A percentile compares a stretch with the other conserved stretches of the same genome.
Conservation (phyloP, 2,329 filamentous ascomycete genomes). For the Penicillium sp. region DNA sequence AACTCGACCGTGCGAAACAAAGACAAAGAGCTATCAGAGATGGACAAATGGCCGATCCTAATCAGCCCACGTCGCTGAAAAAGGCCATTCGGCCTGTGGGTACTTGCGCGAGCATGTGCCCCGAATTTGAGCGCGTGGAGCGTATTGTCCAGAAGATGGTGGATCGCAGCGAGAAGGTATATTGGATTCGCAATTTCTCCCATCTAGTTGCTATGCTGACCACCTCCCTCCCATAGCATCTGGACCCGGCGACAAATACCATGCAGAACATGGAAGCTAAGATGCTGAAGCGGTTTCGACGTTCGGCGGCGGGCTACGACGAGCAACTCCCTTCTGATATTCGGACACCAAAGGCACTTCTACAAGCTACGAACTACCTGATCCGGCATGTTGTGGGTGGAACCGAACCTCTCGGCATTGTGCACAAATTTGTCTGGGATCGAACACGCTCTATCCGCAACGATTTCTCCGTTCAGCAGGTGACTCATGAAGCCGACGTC, state of each 20-base stretch:
- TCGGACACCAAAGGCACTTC: slow-evolving; percentile 60
- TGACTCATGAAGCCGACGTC: slow-evolving; percentile 63
- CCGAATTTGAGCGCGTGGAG: slow-evolving; percentile 67
- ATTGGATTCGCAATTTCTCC: neutral
- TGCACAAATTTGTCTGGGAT: slow-evolving; percentile 71
- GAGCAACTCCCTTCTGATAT: slow-evolving; percentile 69
- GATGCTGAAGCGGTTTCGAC: slow-evolving; percentile 69
- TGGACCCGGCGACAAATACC: slow-evolving; percentile 43
- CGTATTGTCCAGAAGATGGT: slow-evolving; percentile 68
- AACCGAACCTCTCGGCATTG: slow-evolving; percentile 55
- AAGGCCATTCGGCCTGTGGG: slow-evolving; percentile 68
- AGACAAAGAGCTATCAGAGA: slow-evolving; percentile 58
- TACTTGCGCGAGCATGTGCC: slow-evolving; percentile 68
- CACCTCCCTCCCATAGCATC: slow-evolving; percentile 32
- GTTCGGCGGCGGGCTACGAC: slow-evolving; percentile 67
- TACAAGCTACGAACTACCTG: slow-evolving; percentile 56
- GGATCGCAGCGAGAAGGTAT: slow-evolving; percentile 65
- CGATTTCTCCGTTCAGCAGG: slow-evolving; percentile 68
- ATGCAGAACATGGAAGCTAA: slow-evolving; percentile 46
- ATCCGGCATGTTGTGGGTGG: slow-evolving; percentile 60
- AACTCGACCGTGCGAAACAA: slow-evolving; percentile 57
- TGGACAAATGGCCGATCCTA: slow-evolving; percentile 64
- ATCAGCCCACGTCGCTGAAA: slow-evolving; percentile 63
- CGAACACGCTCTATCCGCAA: slow-evolving; percentile 68
- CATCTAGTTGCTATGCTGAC: slow-evolving; percentile 20